Base-by-base conservation (phyloP, 2,329 filamentous ascomycete genomes). In the Dothistroma pini region DNA sequence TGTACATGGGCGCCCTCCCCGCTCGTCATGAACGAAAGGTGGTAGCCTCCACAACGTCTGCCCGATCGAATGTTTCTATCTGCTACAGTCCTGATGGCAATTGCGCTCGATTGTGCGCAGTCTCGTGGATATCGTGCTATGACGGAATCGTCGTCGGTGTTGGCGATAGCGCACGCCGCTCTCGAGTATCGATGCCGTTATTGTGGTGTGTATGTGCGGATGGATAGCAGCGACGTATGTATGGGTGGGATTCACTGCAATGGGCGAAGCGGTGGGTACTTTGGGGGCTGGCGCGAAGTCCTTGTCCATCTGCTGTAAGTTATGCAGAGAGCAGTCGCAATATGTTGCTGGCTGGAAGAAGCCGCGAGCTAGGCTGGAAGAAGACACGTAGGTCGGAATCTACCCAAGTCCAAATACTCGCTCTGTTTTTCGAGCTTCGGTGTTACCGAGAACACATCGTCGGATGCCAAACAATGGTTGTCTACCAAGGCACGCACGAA, bases 1-100 rank as follows among this genome's bases (percentile, higher is more conserved):
- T 76, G 73, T 77, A 79, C 79, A 81, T 81, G 76, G 72, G 76
- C 76, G 70, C 71, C 72, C 70, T 61, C 63, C 64, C 64, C 64
- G 59, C 66, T 64, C 65, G 63, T 66, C 72, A 74, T 75, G 68
- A 71, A 74, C 69, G 67, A 70, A 66, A 63, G 65, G 60, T 60
- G 60, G 57, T 31, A 29, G 44, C 59, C 62, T 58, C 59, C 29
- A 16, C 51, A 35, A 9, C 38, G 21, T 44, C 16, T 19, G 41
- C 41, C 41, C 41, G n/a, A 44, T 9, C 10, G 4, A 31, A 11
- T 29, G 3, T 21, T n/a, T 34, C 54, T 53, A 38, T 54, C 48
- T 35, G 44, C 32, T 9, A 12, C 29, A 35, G 29, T 48, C 11
- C 41, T 35, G 35, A 25, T 56, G n/a, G 21, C 54, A 56, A 44